phyloP scores from a whole-genome alignment of 2,329 filamentous ascomycete species.

The Eutypa lata region DNA sequence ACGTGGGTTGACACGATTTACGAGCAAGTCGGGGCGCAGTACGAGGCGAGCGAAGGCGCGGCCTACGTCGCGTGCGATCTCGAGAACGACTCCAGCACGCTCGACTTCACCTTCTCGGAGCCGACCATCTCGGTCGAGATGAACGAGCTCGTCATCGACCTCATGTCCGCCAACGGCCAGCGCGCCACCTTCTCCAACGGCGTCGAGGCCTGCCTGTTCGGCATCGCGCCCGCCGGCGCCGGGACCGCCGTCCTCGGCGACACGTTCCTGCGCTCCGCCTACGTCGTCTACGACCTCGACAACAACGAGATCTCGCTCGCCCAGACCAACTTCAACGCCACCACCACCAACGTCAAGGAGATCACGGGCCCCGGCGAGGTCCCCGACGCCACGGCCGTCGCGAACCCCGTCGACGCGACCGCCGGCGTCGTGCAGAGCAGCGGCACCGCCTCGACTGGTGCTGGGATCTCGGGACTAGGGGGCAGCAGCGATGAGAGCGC shows the following conservation, averaged over 20 bases:
- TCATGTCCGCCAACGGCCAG: conserved; percentile 43
- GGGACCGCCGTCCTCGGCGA: conserved; percentile 66
- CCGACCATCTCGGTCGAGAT: conserved; percentile 54
- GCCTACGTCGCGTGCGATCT: conserved; percentile 62
- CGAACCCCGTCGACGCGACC: conserved; percentile 47
- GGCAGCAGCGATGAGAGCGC: conserved; percentile 3
- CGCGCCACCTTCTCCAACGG: conserved; percentile 53
- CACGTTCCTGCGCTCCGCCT: conserved; percentile 71
- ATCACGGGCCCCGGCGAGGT: conserved; percentile 50
- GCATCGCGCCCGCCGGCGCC: conserved; percentile 56
- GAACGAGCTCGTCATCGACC: conserved; percentile 57
- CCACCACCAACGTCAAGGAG: conserved; percentile 48
- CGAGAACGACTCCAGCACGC: conserved; percentile 34
- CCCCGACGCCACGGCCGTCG: conserved; percentile 51
- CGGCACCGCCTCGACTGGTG: conserved; percentile 8
- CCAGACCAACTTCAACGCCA: conserved; percentile 61
- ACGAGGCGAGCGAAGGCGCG: conserved; percentile 47
- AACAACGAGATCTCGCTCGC: conserved; percentile 71
- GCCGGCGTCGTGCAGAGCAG: conserved; percentile 32
- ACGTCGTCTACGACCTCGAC: conserved; percentile 71
- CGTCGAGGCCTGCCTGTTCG: conserved; percentile 61
- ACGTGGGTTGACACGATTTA: conserved; percentile 43
- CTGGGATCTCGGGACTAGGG: conserved; percentile 14
- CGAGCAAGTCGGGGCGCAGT: conserved; percentile 42
- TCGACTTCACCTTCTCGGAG: conserved; percentile 55